Percentiles rank a stretch among this genome's conserved stretches.
Conservation (phyloP, 2,329 filamentous ascomycete species). For the Claviceps arundinis region DNA sequence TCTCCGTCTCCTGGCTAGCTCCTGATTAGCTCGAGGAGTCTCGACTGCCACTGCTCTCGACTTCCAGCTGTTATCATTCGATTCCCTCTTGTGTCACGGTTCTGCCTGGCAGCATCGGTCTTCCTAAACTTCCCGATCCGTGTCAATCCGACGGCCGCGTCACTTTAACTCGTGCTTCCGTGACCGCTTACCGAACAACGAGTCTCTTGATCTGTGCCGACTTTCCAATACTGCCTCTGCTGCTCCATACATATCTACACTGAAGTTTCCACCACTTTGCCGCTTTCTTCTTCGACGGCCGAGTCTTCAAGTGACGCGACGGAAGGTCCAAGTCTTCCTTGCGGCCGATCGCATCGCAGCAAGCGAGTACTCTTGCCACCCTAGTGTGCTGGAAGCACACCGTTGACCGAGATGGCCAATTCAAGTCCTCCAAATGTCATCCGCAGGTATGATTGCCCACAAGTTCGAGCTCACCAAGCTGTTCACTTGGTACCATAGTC, state of each 20-base stretch:
- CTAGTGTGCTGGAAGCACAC: background rate
- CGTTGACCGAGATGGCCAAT: conserved; percentile 26
- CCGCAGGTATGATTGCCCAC: conserved; percentile 39
- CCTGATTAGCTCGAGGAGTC: too few species aligned
- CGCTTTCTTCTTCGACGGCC: background rate
- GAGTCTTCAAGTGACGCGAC: background rate
- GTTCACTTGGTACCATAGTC: background rate
- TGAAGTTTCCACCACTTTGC: background rate
- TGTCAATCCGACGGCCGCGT: background rate
- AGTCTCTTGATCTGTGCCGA: background rate
- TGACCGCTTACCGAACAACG: background rate
- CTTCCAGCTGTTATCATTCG: too few species aligned
- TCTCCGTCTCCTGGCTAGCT: too few species aligned
- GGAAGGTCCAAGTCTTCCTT: background rate
- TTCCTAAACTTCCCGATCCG: background rate
- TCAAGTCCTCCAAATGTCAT: conserved; percentile 43
- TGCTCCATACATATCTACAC: background rate
- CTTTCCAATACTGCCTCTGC: background rate
- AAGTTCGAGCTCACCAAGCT: background rate
- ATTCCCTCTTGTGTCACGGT: background rate
- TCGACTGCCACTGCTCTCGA: too few species aligned
- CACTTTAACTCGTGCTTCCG: background rate
- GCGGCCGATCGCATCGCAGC: background rate
- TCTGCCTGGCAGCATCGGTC: background rate
- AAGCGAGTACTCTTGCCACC: background rate